These are phyloP conservation scores for Myriosclerotinia scirpicola DNA, from an alignment of 2,329 filamentous ascomycete species.

Conservation along the genomic window DNA sequence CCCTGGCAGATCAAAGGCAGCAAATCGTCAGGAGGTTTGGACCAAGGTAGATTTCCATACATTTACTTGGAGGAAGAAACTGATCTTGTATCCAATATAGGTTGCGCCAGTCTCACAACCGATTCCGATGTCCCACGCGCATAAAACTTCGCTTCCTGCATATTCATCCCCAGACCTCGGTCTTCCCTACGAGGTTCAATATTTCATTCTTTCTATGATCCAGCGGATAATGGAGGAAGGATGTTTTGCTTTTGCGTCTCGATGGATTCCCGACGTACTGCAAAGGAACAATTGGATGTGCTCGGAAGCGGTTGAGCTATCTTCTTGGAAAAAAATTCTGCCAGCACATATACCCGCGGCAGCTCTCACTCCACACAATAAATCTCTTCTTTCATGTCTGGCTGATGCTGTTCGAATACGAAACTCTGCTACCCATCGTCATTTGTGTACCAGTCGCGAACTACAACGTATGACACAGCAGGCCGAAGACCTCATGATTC, in stretches of 20 bases:
- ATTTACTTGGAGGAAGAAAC: conserved; percentile 18
- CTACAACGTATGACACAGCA: conserved; percentile 35
- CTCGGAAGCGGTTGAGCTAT: conserved; percentile 38
- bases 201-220: conserved; percentile 39
- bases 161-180: conserved; percentile 30
- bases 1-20: conserved; percentile 8
- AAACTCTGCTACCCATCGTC: conserved; percentile 38
- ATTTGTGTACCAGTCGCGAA: conserved; percentile 37
- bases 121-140: not conserved
- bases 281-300: conserved; percentile 36
- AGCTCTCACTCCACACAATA: conserved; percentile 29
- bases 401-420: conserved; percentile 37
- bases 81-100: conserved; percentile 16
- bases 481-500: conserved; percentile 37
- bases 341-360: conserved; percentile 31
- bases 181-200: conserved; percentile 42
- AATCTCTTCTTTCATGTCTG: conserved; percentile 32
- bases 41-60: conserved; percentile 29
- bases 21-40: conserved; percentile 30
- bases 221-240: conserved; percentile 39
- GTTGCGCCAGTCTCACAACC: conserved; percentile 1
- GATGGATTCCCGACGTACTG: conserved; percentile 37
- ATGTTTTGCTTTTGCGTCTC: conserved; percentile 38
- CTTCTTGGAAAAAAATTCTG: conserved; percentile 36
- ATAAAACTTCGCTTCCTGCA: conserved; percentile 11